Percentiles rank a stretch among this genome's conserved stretches.
These are phyloP conservation scores for Gossypium laxum DNA, from an alignment of 441 rosid species.

Conservation along the genomic window DNA sequence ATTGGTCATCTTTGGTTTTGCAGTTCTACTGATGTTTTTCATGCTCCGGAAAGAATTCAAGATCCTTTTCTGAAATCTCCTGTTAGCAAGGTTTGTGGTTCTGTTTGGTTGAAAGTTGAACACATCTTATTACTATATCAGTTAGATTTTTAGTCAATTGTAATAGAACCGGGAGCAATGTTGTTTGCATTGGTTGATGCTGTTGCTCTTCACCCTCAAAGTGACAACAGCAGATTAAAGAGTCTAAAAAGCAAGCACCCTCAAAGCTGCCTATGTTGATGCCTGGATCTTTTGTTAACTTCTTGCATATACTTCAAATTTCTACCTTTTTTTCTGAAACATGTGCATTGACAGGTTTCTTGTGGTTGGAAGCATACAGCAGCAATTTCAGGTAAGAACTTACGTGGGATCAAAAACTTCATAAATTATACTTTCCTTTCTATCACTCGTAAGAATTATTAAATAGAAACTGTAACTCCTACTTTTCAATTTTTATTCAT, in stretches of 20 bases:
- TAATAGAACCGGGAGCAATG: background rate
- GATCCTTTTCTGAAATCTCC: conserved; percentile 57
- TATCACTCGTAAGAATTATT: background rate
- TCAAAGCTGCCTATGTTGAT: background rate
- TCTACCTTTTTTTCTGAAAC: background rate
- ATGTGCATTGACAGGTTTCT: conserved; percentile 44
- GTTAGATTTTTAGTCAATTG: background rate
- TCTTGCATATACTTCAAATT: background rate
- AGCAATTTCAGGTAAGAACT: conserved; percentile 64
- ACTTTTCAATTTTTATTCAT: background rate
- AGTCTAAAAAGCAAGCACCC: background rate
- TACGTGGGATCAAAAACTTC: background rate
- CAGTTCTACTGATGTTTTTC: conserved; percentile 55
- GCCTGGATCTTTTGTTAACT: background rate
- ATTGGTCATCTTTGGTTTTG: conserved; percentile 11
- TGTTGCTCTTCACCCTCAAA: background rate
- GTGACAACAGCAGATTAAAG: background rate
- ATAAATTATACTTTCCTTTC: background rate
- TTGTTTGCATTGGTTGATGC: background rate
- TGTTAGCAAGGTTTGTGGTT: conserved; percentile 44
- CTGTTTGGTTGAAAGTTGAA: background rate
- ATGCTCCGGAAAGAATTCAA: conserved; percentile 65
- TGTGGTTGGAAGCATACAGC: conserved; percentile 99
- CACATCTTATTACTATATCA: background rate
- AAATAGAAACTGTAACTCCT: background rate